These are phyloP conservation scores for Rhododendron williamsianum DNA, from an alignment of 148 eudicot species.

Conservation along the genomic window DNA sequence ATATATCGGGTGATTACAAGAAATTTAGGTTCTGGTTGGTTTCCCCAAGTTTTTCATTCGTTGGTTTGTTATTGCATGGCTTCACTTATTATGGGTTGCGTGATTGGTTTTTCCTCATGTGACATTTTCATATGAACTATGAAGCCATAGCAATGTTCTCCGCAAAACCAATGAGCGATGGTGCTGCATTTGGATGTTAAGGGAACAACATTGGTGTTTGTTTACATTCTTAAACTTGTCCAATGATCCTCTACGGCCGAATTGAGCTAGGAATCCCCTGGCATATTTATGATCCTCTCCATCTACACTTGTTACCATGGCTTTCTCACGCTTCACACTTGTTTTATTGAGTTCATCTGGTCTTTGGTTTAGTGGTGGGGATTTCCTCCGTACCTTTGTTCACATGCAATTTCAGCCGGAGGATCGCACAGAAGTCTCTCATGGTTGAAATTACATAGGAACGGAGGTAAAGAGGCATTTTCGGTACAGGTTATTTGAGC, in stretches of 20 bases:
- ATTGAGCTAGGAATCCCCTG: background rate
- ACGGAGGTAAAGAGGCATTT: background rate
- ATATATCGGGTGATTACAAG: background rate
- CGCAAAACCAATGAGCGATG: slow-evolving; percentile 2
- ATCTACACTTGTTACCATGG: background rate
- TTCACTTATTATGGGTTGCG: slow-evolving; percentile 4
- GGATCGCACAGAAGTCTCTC: background rate
- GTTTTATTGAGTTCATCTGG: background rate
- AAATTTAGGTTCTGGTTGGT: background rate
- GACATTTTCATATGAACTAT: background rate
- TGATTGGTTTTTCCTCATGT: background rate
- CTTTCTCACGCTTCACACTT: background rate
- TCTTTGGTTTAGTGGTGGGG: background rate
- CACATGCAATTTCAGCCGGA: background rate
- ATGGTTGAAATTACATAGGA: background rate
- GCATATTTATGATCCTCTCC: background rate
- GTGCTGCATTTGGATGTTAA: slow-evolving; percentile 14
- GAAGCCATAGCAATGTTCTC: slow-evolving; percentile 15
- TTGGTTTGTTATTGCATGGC: background rate
- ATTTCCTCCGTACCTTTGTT: background rate
- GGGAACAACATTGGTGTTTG: slow-evolving; percentile 10
- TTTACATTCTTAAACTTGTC: background rate
- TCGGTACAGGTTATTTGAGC: background rate
- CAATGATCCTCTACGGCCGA: background rate
- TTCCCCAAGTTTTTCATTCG: background rate